These are phyloP conservation scores for Plantago coronopus DNA, from an alignment of 305 asterid species.

Conservation along the genomic window DNA sequence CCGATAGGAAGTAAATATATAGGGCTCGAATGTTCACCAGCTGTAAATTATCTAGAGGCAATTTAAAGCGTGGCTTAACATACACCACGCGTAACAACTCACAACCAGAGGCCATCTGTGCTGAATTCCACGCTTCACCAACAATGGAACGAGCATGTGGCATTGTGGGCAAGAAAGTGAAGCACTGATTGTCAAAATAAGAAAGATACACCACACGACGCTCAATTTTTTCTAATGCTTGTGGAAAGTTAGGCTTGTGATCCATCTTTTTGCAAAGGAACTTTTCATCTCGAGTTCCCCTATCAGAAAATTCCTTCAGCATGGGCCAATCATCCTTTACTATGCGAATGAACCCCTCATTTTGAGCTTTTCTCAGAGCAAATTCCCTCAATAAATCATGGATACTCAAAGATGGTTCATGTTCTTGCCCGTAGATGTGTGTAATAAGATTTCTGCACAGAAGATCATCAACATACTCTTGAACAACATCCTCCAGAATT, in stretches of 20 bases:
- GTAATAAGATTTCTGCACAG: no score
- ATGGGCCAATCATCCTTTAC: no score
- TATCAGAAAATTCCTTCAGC: no score
- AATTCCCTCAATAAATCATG: no score
- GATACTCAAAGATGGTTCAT: not conserved
- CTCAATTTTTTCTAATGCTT: not conserved
- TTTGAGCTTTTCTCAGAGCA: slow-evolving; percentile 4
- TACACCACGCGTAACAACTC: not conserved
- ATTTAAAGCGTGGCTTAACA: not conserved
- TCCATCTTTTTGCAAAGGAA: no score
- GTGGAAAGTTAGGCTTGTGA: not conserved
- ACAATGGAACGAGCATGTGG: slow-evolving; percentile 1
- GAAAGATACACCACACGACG: slow-evolving; percentile 12
- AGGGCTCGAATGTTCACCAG: not conserved
- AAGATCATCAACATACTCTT: slow-evolving; percentile 3
- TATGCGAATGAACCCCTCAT: slow-evolving; percentile 25
- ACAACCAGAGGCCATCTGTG: not conserved
- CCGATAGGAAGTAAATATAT: not conserved
- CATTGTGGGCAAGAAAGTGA: not conserved
- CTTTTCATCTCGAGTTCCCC: no score
- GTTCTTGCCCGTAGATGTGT: not conserved
- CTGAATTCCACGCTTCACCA: not conserved
- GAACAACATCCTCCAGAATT: slow-evolving; percentile 11
- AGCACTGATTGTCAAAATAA: not conserved
- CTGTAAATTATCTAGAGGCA: not conserved